Conservation (phyloP, 2,329 filamentous ascomycete species). For the Fusarium robinianum region DNA sequence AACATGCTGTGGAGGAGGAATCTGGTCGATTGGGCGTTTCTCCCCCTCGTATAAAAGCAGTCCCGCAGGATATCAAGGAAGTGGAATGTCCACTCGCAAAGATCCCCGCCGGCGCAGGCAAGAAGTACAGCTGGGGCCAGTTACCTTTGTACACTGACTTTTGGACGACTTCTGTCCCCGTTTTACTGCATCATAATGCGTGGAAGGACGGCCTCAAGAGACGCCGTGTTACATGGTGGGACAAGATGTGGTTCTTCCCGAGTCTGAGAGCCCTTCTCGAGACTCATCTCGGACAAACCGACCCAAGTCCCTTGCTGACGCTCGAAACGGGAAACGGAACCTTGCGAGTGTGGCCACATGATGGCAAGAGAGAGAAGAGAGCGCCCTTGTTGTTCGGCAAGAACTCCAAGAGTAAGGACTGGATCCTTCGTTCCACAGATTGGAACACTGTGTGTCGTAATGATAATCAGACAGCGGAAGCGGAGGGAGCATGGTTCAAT, state of each 20-base stretch:
- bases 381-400: slow-evolving; percentile 30
- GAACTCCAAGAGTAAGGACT: slow-evolving; percentile 24
- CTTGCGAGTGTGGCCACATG: slow-evolving; percentile 23
- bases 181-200: slow-evolving; percentile 35
- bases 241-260: slow-evolving; percentile 36
- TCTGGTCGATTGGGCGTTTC: slow-evolving; percentile 29
- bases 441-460: slow-evolving; percentile 28
- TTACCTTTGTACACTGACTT: slow-evolving; percentile 33
- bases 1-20: slow-evolving; percentile 16
- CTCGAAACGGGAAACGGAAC: slow-evolving; percentile 18
- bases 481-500: slow-evolving; percentile 25
- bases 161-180: slow-evolving; percentile 32
- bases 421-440: slow-evolving; percentile 26
- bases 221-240: slow-evolving; percentile 31
- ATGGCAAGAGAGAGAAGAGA: slow-evolving; percentile 7
- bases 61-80: slow-evolving; percentile 30
- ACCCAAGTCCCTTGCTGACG: slow-evolving; percentile 18
- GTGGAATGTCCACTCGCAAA: slow-evolving; percentile 20
- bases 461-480: slow-evolving; percentile 18
- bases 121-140: slow-evolving; percentile 23
- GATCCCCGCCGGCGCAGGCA: slow-evolving; percentile 3
- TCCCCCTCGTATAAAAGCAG: slow-evolving; percentile 28
- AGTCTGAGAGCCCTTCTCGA: slow-evolving; percentile 29
- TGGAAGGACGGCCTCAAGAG: slow-evolving; percentile 33
- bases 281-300: slow-evolving; percentile 20